Base-by-base conservation (phyloP, 2,329 filamentous ascomycete species). In the Coleophoma cylindrospora region DNA sequence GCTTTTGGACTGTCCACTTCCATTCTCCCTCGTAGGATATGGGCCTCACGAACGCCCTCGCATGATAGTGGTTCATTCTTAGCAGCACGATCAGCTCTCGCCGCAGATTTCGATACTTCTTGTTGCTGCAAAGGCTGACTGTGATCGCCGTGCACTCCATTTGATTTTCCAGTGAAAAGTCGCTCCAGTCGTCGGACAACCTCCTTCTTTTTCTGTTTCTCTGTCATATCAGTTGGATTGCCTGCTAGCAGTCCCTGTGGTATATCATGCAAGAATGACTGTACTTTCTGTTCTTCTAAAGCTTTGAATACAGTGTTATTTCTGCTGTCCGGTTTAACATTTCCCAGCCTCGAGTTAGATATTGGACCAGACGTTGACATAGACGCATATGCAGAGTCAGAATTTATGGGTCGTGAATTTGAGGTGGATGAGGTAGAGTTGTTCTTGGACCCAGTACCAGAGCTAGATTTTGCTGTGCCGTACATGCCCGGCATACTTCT, bases 171-270 rank as follows among this genome's bases (percentile, higher is more conserved):
- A 0, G 88, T 90, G 54, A 94, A 95, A 1, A 95, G 75, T 55
- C 91, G 87, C 61, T 95, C 89, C 6, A 95, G 66, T 2, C 87
- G 79, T 48, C 81, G 78, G 2, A 92, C 89, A 0, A 92, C 85
- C 17, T 91, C 63, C 62, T 84, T 89, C 71, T 89, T 90, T 70
- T 82, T 89, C 6, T 86, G 79, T 56, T 81, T 84, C 13, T 92
- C 88, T 0, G 83, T 83, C 78, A 91, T 80, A 0, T 72, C 65
- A 13, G 63, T 64, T 21, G 76, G 71, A 40, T 78, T 74, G 11
- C 78, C 77, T 0, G 86, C 85, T 36, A 89, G 73, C 0, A 91
- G 63, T 0, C 84, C 83, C 54, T 83, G 77, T 0, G 87, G 86
- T 5, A 91, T 90, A 45, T 90, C 84, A 44, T 84, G 77, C 2